phyloP scores from a whole-genome alignment of 2,329 filamentous ascomycete genomes.

The Epichloe brachyelytri region DNA sequence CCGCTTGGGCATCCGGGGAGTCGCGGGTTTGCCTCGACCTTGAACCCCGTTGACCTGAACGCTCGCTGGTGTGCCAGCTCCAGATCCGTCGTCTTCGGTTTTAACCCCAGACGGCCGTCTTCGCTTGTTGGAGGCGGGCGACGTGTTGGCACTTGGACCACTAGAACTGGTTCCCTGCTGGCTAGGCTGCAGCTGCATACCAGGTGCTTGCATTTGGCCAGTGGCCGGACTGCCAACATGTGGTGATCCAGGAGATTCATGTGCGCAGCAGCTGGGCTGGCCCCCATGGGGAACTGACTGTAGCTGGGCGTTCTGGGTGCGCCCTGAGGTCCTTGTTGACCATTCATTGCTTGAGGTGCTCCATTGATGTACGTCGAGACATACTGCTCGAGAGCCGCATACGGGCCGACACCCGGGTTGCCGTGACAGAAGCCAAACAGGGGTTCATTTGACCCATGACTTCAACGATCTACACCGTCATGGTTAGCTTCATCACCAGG shows the following conservation, averaged over 20 bases:
- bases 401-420: constrained; percentile 42
- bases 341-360: constrained; percentile 29
- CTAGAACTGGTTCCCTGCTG: constrained; percentile 55
- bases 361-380: constrained; percentile 34
- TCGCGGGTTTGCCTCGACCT: constrained; percentile 39
- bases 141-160: constrained; percentile 55
- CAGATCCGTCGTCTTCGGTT: constrained; percentile 39
- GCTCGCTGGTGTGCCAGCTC: constrained; percentile 34
- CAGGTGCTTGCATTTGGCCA: constrained; percentile 49
- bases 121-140: constrained; percentile 47
- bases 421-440: constrained; percentile 45
- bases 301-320: constrained; percentile 40
- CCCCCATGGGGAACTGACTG: constrained; percentile 43
- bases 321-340: constrained; percentile 33
- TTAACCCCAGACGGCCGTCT: constrained; percentile 45
- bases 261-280: constrained; percentile 47
- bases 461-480: constrained; percentile 40
- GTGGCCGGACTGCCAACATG: constrained; percentile 48
- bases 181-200: constrained; percentile 54
- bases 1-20: constrained; percentile 44
- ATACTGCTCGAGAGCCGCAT: constrained; percentile 47
- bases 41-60: constrained; percentile 40
- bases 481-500: constrained; percentile 9
- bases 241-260: constrained; percentile 48
- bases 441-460: constrained; percentile 54